Base-by-base conservation (phyloP, 768 basidiomycete species). In the Boletus rufocinnamomeus region DNA sequence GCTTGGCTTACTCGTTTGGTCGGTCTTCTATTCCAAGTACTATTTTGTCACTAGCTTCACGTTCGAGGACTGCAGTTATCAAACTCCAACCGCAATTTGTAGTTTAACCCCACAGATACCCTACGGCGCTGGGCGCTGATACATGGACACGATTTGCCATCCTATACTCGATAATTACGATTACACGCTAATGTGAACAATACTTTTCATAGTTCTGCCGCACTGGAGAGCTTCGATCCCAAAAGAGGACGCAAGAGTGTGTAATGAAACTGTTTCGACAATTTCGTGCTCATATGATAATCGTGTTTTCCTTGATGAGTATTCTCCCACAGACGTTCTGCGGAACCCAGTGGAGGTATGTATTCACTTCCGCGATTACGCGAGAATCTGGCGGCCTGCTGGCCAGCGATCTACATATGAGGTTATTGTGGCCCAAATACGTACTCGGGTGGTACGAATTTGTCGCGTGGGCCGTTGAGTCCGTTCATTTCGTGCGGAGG, bases 291-390 rank as follows among this genome's bases (percentile, higher is more conserved):
- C 11, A 19, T 30, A 43, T 38, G 58, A 45, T 40, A 50, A 51
- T 41, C 48, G 30, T 19, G 23, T 25, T 55, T 50, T 64, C 28
- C 40, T 40, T 49, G 49, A 60, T 44, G 47, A 56, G 46, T 38
- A 35, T 61, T 53, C 40, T 53, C 46, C 48, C 55, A 56, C 49
- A 45, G 52, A 13, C 34, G 27, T 46, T 48, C 16, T 40, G 28
- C 30, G 38, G 60, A 56, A 61, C 37, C 43, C 46, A 32, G 34
- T 52, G 30, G 46, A 47, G 32, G 51, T 48, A 59, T 56, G 45
- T 57, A 16, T 62, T 72, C 61, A 71, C 66, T 71, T 71, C 66
- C 66, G 66, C 48, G 48, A 67, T 72, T 69, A 72, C 63, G 69
- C 59, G 58, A 69, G 50, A 51, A 57, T 57, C 58, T 54, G 47